Base-by-base conservation (phyloP, 495 filamentous ascomycete species). In the Chaetomium tenue region DNA sequence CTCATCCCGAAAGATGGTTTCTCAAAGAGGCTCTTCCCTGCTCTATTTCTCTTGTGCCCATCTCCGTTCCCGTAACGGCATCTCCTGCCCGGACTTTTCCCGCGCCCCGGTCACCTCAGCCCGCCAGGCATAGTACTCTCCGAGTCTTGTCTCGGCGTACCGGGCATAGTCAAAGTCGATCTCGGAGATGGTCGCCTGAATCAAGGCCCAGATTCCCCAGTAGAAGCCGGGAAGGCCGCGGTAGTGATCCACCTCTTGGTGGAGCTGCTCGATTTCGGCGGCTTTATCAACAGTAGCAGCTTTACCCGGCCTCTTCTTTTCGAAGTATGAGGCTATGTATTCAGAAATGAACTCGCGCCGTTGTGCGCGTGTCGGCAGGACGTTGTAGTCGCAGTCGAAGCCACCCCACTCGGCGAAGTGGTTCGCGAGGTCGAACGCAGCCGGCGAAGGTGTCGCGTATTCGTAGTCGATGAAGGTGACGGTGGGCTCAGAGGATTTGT, bases 331-430 rank as follows among this genome's bases (percentile, higher is more conserved):
- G 23, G 71, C 74, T 9, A 96, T 81, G 72, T 99, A 99, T 71
- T 91, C 87, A 53, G 82, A 81, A 59, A 98, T 81, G 78, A 98
- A 99, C 63, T 88, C 86, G 46, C 88, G 82, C 25, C 94, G 88
- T 66, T 91, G 86, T 8, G 86, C 79, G 59, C 83, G 83, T 0
- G 93, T 95, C 3, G 94, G 94, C 48, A 97, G 82, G 71, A 88
- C 87, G 66, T 77, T 86, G 76, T 87, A 91, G 74, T 99, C 92
- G 83, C 94, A 99, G 67, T 94, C 91, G 71, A 96, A 96, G 62
- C 94, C 94, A 59, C 88, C 93, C 93, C 94, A 99, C 80, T 99
- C 94, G 48, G 95, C 91, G 73, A 99, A 93, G 81, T 99, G 94
- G 81, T 99, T 99, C n/a, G 94, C 88, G 62, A 99, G 86, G 74